phyloP scores from a whole-genome alignment of 1,284 basidiomycete genomes.

The Vanrija humicola region DNA sequence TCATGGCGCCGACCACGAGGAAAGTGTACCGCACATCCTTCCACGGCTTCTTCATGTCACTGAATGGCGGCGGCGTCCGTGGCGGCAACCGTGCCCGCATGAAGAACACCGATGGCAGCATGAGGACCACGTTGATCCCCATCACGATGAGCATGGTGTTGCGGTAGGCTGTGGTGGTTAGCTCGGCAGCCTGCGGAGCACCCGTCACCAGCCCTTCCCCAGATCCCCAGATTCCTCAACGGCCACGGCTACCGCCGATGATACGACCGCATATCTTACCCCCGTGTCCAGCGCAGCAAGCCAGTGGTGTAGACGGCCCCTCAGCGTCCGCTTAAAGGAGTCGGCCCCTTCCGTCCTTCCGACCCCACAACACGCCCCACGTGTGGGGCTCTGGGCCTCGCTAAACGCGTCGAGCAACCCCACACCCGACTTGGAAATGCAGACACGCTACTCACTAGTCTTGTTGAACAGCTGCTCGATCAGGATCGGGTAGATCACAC shows the following conservation, averaged over 20 bases:
- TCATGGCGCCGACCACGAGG: conserved; percentile 5
- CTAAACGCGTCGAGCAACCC: background rate
- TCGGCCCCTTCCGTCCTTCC: too few relatives aligned
- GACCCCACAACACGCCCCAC: background rate
- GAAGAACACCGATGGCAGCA: conserved; percentile 22
- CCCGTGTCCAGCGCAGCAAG: too few relatives aligned
- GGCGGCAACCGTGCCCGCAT: conserved; percentile 23
- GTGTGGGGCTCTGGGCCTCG: too few relatives aligned
- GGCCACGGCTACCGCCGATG: too few relatives aligned
- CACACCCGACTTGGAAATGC: conserved; percentile 3
- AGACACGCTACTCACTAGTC: background rate
- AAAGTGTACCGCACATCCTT: conserved; percentile 8
- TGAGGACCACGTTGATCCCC: conserved; percentile 18
- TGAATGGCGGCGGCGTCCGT: conserved; percentile 13
- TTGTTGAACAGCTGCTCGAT: conserved; percentile 14
- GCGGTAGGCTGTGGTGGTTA: conserved; percentile 13
- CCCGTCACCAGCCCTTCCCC: too few relatives aligned
- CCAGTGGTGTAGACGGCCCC: too few relatives aligned
- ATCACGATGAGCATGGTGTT: conserved; percentile 24
- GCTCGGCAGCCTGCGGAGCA: too few relatives aligned
- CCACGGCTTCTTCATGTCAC: conserved; percentile 11
- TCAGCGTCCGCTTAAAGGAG: too few relatives aligned
- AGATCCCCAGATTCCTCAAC: too few relatives aligned
- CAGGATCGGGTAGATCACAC: conserved; percentile 27
- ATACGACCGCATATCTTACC: too few relatives aligned